Percentiles rank a stretch among this genome's conserved stretches.
Evolutionary conservation across 331 rosid genomes (phyloP).

Genomic region (Malus hybrid): DNA sequence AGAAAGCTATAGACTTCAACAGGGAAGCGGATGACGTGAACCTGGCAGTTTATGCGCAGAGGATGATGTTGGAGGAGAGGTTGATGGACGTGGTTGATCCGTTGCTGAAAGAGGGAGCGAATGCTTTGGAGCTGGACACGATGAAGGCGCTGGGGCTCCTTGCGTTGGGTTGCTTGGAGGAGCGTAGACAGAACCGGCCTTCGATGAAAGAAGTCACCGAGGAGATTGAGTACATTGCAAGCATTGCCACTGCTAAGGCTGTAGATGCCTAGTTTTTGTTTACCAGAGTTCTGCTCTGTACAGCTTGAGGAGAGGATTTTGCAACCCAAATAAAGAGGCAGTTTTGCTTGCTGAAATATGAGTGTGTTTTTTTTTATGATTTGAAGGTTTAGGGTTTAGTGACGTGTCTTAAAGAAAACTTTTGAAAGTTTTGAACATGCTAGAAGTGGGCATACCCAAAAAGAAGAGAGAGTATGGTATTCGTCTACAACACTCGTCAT

Average conservation of each 20-base stretch:
- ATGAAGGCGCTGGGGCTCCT: conserved; percentile 75
- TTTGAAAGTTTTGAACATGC: too few species aligned
- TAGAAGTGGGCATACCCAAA: too few species aligned
- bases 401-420: too few species aligned
- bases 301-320: too few species aligned
- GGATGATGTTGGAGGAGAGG: conserved; percentile 51
- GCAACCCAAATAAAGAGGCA: too few species aligned
- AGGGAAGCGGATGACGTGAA: conserved; percentile 69
- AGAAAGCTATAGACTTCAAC: conserved; percentile 68
- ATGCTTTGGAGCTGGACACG: conserved; percentile 48
- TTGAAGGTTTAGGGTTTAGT: too few species aligned
- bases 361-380: too few species aligned
- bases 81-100: conserved; percentile 56
- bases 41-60: conserved; percentile 61
- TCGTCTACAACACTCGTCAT: too few species aligned
- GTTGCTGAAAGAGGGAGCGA: conserved; percentile 40
- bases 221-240: conserved; percentile 68
- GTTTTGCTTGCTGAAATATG: too few species aligned
- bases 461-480: too few species aligned
- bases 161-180: conserved; percentile 79
- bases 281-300: too few species aligned
- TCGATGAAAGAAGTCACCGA: conserved; percentile 74
- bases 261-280: conserved; percentile 13
- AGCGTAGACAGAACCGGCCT: conserved; percentile 71
- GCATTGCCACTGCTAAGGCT: conserved; percentile 41